Base-by-base conservation (phyloP, 768 basidiomycete genomes). In the Suillus hirtellus region DNA sequence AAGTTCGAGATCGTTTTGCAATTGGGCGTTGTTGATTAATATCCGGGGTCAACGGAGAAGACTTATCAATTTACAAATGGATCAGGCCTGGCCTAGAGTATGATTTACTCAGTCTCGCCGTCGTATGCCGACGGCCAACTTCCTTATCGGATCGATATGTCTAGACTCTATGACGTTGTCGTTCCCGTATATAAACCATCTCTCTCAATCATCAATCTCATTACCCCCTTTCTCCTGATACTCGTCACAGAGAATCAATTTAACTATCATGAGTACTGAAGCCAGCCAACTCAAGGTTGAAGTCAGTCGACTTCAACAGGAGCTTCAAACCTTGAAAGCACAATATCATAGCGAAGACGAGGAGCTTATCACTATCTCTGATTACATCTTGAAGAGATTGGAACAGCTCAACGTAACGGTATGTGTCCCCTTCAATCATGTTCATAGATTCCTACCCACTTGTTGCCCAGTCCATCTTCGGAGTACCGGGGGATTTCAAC, bases 401-500 rank as follows among this genome's bases (percentile, higher is more conserved):
- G 82, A 80, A 1, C 88, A 92, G 68, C 79, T 92, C 37, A 84
- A 82, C 21, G 87, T 90, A 60, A 84, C 80, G 63, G 89, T 87
- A 72, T 24, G 80, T 65, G 17, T 37, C 19, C 34, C 50, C 17
- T 64, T 21, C 44, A 9, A 3, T 42, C 11, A 19, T 40, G 2
- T 24, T 10, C 24, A 27, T 27, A 52, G 27, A 12, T 15, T n/a
- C 34, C 44, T 21, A 1, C 54, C 46, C 64, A 17, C 63, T 38
- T 10, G 12, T 60, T 61, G 61, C 53, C 46, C 63, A 94, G 91
- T 82, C 84, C 53, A 83, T 94, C 79, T 94, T 95, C 62, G 93
- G 92, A 17, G 83, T 94, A 0, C 93, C 93, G 0, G 93, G 93
- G n/a, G 92, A 94, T 73, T 93, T 92, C 67, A 93, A 93, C 72